Evolutionary conservation across 306 rosid species (phyloP).

Genomic region (Medicago arabica): DNA sequence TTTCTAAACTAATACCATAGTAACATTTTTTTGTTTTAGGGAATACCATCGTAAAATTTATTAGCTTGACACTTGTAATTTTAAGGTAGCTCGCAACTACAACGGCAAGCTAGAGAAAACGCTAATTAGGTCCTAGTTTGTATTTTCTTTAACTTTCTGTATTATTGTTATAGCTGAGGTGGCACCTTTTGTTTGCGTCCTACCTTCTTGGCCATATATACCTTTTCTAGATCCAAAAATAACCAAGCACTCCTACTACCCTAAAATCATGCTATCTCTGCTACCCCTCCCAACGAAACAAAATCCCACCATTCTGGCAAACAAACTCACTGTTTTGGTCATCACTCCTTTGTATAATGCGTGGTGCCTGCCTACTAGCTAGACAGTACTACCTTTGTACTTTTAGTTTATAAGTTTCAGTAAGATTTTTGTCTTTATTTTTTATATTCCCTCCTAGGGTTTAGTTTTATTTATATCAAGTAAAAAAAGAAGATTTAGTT

Average conservation of each 20-base stretch:
- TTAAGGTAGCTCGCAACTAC: no score
- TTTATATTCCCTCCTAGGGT: not conserved
- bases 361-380: not conserved
- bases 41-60: no score
- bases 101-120: no score
- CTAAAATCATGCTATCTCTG: slow-evolving; percentile 31
- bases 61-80: no score
- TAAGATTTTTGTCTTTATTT: not conserved
- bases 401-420: slow-evolving; percentile 18
- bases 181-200: not conserved
- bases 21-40: no score
- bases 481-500: no score
- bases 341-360: slow-evolving; percentile 23
- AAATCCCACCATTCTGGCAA: slow-evolving; percentile 40
- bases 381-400: not conserved
- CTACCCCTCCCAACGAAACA: slow-evolving; percentile 20
- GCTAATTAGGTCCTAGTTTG: no score
- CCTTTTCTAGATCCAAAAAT: slow-evolving; percentile 49
- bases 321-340: slow-evolving; percentile 48
- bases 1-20: no score
- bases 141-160: no score
- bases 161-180: not conserved
- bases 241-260: slow-evolving; percentile 45
- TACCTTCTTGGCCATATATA: slow-evolving; percentile 11
- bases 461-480: no score